phyloP scores from a whole-genome alignment of 2,329 filamentous ascomycete genomes.

The Apiospora rasikravindrae region DNA sequence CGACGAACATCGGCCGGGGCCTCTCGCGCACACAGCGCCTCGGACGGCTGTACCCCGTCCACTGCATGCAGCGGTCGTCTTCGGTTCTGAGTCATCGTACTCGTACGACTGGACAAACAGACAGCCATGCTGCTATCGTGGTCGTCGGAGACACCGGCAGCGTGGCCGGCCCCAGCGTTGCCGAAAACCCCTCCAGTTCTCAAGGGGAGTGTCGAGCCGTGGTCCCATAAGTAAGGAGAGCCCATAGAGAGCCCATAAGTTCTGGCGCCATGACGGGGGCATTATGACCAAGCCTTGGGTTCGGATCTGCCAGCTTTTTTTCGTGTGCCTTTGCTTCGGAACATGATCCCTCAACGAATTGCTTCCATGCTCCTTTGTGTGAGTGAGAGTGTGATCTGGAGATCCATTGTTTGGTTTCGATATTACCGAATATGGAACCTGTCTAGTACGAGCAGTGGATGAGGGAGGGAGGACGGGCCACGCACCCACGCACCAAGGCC shows the following conservation, averaged over 20 bases:
- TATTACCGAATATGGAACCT: slow-evolving; percentile 9
- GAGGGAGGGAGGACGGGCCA: no score
- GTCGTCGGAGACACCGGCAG: slow-evolving; percentile 5
- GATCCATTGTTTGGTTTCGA: slow-evolving; percentile 16
- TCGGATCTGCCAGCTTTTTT: slow-evolving; percentile 6
- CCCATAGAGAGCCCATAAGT: slow-evolving; percentile 6
- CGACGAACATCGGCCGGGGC: background rate
- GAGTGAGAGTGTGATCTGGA: background rate
- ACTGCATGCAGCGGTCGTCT: background rate
- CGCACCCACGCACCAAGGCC: no score
- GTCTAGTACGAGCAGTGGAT: background rate
- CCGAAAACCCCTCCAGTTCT: slow-evolving; percentile 10
- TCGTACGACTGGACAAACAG: slow-evolving; percentile 5
- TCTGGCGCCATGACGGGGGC: slow-evolving; percentile 1
- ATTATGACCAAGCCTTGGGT: background rate
- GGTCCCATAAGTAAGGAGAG: no score
- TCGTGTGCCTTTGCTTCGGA: background rate
- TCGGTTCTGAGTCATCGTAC: background rate
- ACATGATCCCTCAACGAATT: background rate
- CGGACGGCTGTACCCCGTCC: background rate
- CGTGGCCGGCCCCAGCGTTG: background rate
- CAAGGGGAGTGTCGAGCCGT: background rate
- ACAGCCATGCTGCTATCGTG: background rate
- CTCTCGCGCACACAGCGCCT: background rate
- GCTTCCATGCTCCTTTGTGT: background rate